These are phyloP conservation scores for Glarea lozoyensis DNA, from an alignment of 495 filamentous ascomycete species.

Conservation along the genomic window DNA sequence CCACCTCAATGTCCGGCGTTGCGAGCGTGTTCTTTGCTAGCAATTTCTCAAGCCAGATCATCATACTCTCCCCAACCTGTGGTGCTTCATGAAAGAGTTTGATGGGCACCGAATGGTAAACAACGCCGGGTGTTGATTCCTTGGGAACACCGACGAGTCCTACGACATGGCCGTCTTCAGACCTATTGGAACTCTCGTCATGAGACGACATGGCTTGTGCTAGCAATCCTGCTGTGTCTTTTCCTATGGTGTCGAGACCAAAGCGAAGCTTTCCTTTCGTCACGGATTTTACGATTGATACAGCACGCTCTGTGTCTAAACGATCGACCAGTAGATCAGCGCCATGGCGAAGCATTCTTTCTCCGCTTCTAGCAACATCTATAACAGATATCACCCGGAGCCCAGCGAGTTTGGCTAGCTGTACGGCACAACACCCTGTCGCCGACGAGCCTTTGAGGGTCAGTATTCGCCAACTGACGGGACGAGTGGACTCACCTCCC, in stretches of 20 bases:
- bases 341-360: conserved; percentile 38
- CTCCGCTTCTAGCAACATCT: conserved; percentile 52
- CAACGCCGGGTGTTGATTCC: conserved; percentile 32
- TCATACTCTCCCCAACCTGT: conserved; percentile 44
- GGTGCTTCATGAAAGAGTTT: conserved; percentile 58
- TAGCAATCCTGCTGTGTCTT: conserved; percentile 44
- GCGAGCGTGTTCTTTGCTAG: conserved; percentile 36
- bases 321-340: conserved; percentile 56
- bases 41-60: conserved; percentile 51
- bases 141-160: conserved; percentile 56
- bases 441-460: conserved; percentile 44
- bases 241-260: conserved; percentile 52
- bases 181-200: conserved; percentile 14
- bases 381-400: conserved; percentile 49
- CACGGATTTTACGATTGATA: conserved; percentile 48
- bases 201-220: conserved; percentile 25
- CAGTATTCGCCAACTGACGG: not conserved
- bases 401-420: conserved; percentile 51
- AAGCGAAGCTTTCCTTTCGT: conserved; percentile 48
- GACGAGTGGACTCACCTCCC: conserved; percentile 44
- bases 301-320: conserved; percentile 47
- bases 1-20: conserved; percentile 49
- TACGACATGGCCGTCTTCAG: conserved; percentile 45
- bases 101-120: conserved; percentile 52
- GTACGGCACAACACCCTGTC: conserved; percentile 48